These are phyloP conservation scores for Calonectria montana DNA, from an alignment of 2,329 filamentous ascomycete genomes.

Conservation along the genomic window DNA sequence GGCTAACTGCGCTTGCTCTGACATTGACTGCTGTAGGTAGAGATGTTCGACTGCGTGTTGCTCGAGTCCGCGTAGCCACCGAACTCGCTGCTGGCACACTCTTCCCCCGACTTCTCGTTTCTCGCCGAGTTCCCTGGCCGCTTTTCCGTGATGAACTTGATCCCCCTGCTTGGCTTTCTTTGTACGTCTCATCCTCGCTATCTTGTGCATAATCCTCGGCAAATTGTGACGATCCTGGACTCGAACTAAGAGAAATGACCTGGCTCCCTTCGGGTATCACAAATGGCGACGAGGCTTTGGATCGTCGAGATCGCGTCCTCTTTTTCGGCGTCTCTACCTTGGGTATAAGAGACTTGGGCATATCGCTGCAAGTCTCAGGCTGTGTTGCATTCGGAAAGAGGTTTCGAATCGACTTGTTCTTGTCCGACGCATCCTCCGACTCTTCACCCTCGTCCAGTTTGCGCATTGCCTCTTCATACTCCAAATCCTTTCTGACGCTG, in stretches of 20 bases:
- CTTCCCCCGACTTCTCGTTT: constrained; percentile 35
- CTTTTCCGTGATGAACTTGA: constrained; percentile 38
- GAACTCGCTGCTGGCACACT: constrained; percentile 27
- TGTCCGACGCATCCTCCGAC: constrained; percentile 38
- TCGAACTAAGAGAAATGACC: constrained; percentile 47
- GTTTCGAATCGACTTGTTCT: constrained; percentile 39
- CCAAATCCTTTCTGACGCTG: constrained; percentile 44
- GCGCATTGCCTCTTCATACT: constrained; percentile 59
- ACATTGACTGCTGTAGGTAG: constrained; percentile 31
- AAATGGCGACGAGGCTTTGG: constrained; percentile 37
- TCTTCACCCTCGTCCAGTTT: constrained; percentile 51
- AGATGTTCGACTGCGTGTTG: constrained; percentile 26
- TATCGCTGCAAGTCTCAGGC: constrained; percentile 27
- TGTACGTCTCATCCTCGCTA: constrained; percentile 37
- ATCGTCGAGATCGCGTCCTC: constrained; percentile 25
- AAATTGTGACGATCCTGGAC: constrained; percentile 33
- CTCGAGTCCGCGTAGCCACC: background rate
- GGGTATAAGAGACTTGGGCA: constrained; percentile 10
- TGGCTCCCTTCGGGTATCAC: constrained; percentile 45
- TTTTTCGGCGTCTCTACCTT: constrained; percentile 25
- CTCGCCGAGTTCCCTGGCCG: constrained; percentile 17
- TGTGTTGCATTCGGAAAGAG: constrained; percentile 50
- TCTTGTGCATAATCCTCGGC: constrained; percentile 36
- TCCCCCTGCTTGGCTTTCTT: constrained; percentile 30
- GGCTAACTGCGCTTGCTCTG: constrained; percentile 37